Evolutionary conservation across 768 basidiomycete species (phyloP), one percentile per base, ranked within the genome.

Genomic region (Lactifluus hygrophoroides): DNA sequence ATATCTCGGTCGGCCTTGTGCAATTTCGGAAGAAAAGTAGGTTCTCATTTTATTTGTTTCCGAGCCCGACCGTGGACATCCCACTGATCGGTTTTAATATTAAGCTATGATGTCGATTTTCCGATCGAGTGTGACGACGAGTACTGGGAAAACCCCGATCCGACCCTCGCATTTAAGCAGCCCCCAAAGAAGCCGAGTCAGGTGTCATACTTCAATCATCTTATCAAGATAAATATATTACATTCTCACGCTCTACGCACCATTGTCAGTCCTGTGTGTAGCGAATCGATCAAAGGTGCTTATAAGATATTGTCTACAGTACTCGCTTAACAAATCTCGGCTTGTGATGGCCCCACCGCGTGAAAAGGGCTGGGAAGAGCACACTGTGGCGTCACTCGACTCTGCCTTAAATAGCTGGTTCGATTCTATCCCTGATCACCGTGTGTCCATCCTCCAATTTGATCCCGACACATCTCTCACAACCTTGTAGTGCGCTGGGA

Each of bases 1-100:
- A 0, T 70, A 72, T 19, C 75, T 84, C 19, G 90, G 90, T 2
- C 76, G 89, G 13, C 83, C 85, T 6, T 80, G 84, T 65, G 81
- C 81, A 1, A 73, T 90, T 5, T 83, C 85, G 51, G 87, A 89
- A 62, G 86, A 87, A 68, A 86, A 87, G 83, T 83, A 30, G 25
- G 53, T 27, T 11, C 16, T 23, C 13, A 2, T 27, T 23, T 30
- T 10, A n/a, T 23, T 23, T 46, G 14, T 30, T 30, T 3, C 21
- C 11, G n/a, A 16, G 25, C 21, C 9, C 5, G 10, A 13, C 30
- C n/a, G 19, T 32, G 45, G 35, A 27, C 34, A 17, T 27, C 43
- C 16, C 1, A 1, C 47, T 60, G 34, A 60, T 48, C 6, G 65
- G 64, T 80, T 19, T 32, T 28, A 9, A 35, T 40, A 28, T 43